These are phyloP conservation scores for Amoebophrya sp. DNA, from an alignment of 169 alveolate species.

Conservation along the genomic window DNA sequence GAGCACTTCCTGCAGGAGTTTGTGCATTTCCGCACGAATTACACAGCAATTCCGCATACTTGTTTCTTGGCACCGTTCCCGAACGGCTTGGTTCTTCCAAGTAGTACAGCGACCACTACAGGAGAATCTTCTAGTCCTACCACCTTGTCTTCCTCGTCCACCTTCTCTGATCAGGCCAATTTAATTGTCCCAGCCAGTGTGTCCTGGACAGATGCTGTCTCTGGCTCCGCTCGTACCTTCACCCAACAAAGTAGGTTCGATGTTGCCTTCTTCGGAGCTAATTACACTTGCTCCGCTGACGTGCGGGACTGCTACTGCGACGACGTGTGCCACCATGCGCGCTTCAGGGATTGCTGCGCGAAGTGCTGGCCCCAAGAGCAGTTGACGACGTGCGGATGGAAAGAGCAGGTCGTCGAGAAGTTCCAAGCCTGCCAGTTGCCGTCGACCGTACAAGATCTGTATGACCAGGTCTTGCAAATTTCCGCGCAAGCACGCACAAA, in stretches of 20 bases:
- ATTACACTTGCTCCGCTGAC: neutral
- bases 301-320: conserved; percentile 23
- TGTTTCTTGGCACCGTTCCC: neutral
- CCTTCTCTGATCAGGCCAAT: too few species aligned
- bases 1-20: neutral
- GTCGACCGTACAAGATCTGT: neutral
- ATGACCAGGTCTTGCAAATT: neutral
- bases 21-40: neutral
- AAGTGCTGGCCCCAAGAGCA: conserved; percentile 16
- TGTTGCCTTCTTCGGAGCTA: neutral
- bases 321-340: neutral
- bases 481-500: too few species aligned
- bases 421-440: neutral
- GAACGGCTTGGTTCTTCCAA: too few species aligned
- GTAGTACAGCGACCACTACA: too few species aligned
- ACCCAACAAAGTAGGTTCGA: neutral
- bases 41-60: neutral
- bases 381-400: neutral
- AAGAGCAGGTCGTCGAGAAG: neutral
- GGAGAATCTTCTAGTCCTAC: too few species aligned
- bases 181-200: neutral
- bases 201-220: neutral
- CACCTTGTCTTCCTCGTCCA: too few species aligned
- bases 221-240: neutral
- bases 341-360: neutral